A percentile compares a stretch with the other conserved stretches of the same genome.
Conservation (phyloP, 148 eudicot genomes). For the Salicornia ramosissima region DNA sequence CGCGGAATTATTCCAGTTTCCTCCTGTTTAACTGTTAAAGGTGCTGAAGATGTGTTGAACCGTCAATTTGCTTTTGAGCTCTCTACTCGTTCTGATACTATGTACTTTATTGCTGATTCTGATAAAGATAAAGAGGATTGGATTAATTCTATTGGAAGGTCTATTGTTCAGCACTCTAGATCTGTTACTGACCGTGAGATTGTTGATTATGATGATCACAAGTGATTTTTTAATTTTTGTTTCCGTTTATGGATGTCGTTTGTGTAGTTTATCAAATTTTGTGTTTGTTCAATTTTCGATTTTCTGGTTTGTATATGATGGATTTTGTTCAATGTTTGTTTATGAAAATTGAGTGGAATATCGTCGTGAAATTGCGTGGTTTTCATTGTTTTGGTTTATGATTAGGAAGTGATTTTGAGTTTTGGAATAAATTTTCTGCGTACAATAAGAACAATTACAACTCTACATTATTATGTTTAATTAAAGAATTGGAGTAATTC, state of each 20-base stretch:
- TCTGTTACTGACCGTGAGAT: conserved; percentile 72
- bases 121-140: conserved; percentile 94
- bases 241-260: no score
- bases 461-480: no score
- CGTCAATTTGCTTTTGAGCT: conserved; percentile 71
- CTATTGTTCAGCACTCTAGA: conserved; percentile 75
- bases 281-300: not conserved
- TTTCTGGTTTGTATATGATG: no score
- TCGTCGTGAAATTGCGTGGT: no score
- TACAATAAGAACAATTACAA: no score
- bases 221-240: not conserved
- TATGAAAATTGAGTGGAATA: no score
- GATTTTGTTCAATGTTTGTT: no score
- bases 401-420: no score
- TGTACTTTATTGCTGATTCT: conserved; percentile 88
- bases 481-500: no score
- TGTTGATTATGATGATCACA: conserved; percentile 49
- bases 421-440: no score
- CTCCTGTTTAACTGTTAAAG: conserved; percentile 66
- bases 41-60: conserved; percentile 80
- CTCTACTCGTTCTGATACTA: conserved; percentile 62
- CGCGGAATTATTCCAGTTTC: conserved; percentile 81
- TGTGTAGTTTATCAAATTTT: no score
- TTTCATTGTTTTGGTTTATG: no score
- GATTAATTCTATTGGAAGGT: conserved; percentile 86